phyloP scores from a whole-genome alignment of 768 basidiomycete species.

The Trichaptum fuscoviolaceum region DNA sequence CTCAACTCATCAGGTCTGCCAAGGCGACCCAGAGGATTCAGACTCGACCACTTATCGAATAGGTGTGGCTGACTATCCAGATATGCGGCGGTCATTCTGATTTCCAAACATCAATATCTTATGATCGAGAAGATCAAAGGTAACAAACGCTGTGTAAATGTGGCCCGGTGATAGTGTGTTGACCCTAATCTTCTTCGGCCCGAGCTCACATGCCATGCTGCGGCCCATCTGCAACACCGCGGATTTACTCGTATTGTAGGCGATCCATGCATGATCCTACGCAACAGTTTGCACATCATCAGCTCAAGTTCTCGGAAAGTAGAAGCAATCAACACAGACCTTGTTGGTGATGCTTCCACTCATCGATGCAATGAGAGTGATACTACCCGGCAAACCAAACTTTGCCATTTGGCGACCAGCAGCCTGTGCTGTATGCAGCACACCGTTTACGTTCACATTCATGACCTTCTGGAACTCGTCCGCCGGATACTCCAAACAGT shows the following conservation, averaged over 20 bases:
- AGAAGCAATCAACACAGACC: constrained; percentile 27
- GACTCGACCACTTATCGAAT: constrained; percentile 57
- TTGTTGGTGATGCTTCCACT: constrained; percentile 66
- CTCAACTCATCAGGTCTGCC: constrained; percentile 70
- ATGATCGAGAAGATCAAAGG: constrained; percentile 10
- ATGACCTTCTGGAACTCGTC: constrained; percentile 63
- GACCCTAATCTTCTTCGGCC: constrained; percentile 58
- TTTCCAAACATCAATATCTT: constrained; percentile 5
- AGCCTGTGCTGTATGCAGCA: constrained; percentile 57
- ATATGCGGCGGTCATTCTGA: constrained; percentile 71
- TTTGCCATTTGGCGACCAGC: constrained; percentile 54
- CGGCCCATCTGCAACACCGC: constrained; percentile 77
- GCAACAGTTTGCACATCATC: constrained; percentile 5
- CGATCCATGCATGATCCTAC: constrained; percentile 70
- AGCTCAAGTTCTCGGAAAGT: background rate
- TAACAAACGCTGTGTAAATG: constrained; percentile 58
- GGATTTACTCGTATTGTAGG: constrained; percentile 74
- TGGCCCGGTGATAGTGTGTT: constrained; percentile 75
- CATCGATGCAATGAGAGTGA: constrained; percentile 58
- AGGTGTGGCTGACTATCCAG: constrained; percentile 61
- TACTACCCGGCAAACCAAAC: constrained; percentile 43
- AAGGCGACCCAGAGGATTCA: constrained; percentile 68
- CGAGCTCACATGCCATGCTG: constrained; percentile 80
- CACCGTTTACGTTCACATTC: constrained; percentile 59
- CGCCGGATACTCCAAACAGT: constrained; percentile 62